Percentiles rank a stretch among this genome's conserved stretches.
Conservation (phyloP, 2,329 filamentous ascomycete genomes). For the Myriangium duriaei region DNA sequence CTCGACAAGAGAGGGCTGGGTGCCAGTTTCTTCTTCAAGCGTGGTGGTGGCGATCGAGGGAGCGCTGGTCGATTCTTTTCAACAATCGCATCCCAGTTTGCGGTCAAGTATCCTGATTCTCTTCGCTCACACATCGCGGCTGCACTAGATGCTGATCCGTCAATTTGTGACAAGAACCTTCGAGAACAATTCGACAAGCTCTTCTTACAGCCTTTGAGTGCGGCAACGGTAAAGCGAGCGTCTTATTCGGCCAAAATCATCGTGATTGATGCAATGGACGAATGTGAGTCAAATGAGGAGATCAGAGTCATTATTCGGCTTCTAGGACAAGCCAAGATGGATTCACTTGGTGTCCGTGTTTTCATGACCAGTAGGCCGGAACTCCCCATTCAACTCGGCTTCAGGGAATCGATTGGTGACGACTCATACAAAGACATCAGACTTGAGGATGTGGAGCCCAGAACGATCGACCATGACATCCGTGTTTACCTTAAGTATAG, state of each 20-base stretch:
- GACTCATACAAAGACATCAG: constrained; percentile 20
- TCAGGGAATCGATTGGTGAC: constrained; percentile 20
- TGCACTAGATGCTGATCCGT: constrained; percentile 4
- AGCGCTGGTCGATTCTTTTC: background rate
- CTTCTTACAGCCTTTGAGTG: constrained; percentile 8
- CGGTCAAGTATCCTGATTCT: background rate
- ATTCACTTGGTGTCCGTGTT: constrained; percentile 19
- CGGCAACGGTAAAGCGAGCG: no score
- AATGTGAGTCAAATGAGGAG: constrained; percentile 17
- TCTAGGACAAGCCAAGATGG: no score
- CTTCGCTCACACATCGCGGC: constrained; percentile 12
- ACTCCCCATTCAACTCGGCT: constrained; percentile 26
- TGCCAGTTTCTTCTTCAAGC: constrained; percentile 16
- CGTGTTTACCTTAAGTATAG: constrained; percentile 21
- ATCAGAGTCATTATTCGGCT: constrained; percentile 22
- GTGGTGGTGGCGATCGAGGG: constrained; percentile 6
- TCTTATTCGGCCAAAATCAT: constrained; percentile 13
- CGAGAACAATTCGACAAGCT: constrained; percentile 10
- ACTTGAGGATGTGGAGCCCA: constrained; percentile 26
- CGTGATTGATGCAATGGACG: constrained; percentile 27
- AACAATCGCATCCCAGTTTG: background rate
- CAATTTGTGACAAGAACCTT: constrained; percentile 3
- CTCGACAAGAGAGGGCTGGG: constrained; percentile 12
- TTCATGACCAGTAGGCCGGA: constrained; percentile 37
- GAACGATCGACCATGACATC: constrained; percentile 28